Base-by-base conservation (phyloP, 1,139 yeast species). In the Lodderomyces jiufengensis region DNA sequence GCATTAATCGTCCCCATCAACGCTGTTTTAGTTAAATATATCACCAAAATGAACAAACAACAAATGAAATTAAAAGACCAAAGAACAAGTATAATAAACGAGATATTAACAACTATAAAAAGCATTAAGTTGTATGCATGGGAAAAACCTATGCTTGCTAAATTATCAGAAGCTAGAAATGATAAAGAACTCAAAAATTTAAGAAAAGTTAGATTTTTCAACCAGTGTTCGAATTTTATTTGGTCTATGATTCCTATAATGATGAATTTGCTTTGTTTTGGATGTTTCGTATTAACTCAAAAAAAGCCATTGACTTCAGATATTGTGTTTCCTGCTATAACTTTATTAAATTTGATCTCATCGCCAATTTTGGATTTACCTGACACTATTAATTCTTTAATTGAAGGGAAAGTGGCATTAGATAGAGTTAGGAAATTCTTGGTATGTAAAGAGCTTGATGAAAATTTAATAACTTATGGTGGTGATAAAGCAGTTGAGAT, bases 31-130 rank as follows among this genome's bases (percentile, higher is more conserved):
- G 72, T 84, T 2, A 67, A 64, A 43, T 63, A 61, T 31, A 57
- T 76, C 39, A 73, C 78, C 49, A 49, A 50, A 6, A 55, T 75
- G 43, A 73, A 76, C 42, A 77, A 76, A 41, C 61, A 68, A 16
- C 85, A 81, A 52, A 84, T 85, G 95, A 67, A 66, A 37, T 68
- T 72, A 43, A 84, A 82, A 48, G 69, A 63, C 37, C 53, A 51
- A n/a, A 45, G 70, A 40, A 55, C 61, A 1, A 46, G 59, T 14
- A 49, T 61, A 27, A 59, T 63, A 7, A 59, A 60, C 26, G 70
- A 63, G 41, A 59, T 63, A 18, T 50, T 63, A 29, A 49, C 50
- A 24, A 54, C 67, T 4, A 58, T 63, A 20, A 63, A 61, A 39
- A 57, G 63, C 26, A 55, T 63, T 39, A 63, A 63, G 37, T 50